A percentile compares a stretch with the other conserved stretches of the same genome.
These are phyloP conservation scores for Tetrastigma voinierianum DNA, from an alignment of 164 flowering plant genomes.

Conservation along the genomic window DNA sequence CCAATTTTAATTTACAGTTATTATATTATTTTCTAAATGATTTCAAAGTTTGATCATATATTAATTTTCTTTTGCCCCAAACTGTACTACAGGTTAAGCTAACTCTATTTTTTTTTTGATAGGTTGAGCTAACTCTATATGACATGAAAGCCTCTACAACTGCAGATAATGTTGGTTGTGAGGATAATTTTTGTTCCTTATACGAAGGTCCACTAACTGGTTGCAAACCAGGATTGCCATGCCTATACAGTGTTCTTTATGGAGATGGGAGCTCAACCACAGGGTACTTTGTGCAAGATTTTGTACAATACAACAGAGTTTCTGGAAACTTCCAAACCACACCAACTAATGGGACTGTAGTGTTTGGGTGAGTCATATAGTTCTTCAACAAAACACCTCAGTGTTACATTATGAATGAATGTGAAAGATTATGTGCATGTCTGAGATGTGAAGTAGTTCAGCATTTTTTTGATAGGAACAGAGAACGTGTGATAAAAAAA, in stretches of 20 bases:
- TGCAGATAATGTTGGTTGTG: conserved; percentile 39
- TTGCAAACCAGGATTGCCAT: conserved; percentile 41
- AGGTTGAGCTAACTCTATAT: conserved; percentile 38
- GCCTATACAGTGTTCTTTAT: conserved; percentile 65
- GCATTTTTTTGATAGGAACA: too few relatives aligned
- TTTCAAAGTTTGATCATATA: too few relatives aligned
- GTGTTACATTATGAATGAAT: too few relatives aligned
- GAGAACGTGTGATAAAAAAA: too few relatives aligned
- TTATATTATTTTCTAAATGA: not conserved
- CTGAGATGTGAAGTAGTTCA: too few relatives aligned
- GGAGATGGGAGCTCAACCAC: conserved; percentile 94
- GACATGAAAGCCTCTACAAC: conserved; percentile 31
- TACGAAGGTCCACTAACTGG: conserved; percentile 33
- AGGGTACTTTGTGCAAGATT: conserved; percentile 82
- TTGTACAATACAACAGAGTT: conserved; percentile 40
- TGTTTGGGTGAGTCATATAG: conserved; percentile 71
- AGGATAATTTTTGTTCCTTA: conserved; percentile 42
- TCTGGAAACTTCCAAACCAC: conserved; percentile 61
- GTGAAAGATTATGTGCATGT: too few relatives aligned
- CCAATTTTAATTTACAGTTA: not conserved
- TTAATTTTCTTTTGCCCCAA: conserved; percentile 1
- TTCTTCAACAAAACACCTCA: not conserved
- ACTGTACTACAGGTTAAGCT: conserved; percentile 32
- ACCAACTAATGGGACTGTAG: conserved; percentile 48
- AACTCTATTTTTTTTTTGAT: too few relatives aligned